Base-by-base conservation (phyloP, 192 early-diverging fungal species). In the Chytriomyces sp. region DNA sequence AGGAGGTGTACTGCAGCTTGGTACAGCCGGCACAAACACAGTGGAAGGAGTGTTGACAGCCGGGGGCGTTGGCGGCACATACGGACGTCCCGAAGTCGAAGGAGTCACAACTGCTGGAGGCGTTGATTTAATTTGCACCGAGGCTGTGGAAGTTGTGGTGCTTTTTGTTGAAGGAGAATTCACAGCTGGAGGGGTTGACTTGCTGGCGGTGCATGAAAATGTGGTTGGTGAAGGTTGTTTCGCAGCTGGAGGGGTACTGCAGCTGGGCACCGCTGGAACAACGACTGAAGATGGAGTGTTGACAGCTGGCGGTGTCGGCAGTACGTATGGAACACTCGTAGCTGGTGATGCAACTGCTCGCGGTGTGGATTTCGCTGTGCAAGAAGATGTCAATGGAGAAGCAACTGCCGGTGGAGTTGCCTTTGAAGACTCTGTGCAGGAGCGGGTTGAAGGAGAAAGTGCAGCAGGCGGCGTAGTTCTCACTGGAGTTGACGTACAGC, bases 41-140 rank as follows among this genome's bases (percentile, higher is more conserved):
- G 7, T 18, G 1, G 67, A 28, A 8, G 67, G 26, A 24, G 45
- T n/a, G 18, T 45, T 59, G 23, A 23, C 53, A n/a, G 69, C 69
- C 3, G 69, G 47, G 13, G 67, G 69, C 18, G 69, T 59, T 13
- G 69, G 69, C n/a, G 69, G 49, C 5, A 70, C 69, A 35, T 70
- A 70, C 35, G 35, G 35, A 3, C 35, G 2, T 0, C 35, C 35
- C 2, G 35, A 1, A 5, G 67, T 28, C 4, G 67, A 5, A 46
- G 67, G 67, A 18, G 67, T 68, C 35, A 46, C 46, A 46, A 16
- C 67, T 18, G 67, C 67, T n/a, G 53, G 53, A 20, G 53, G 53
- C 1, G 53, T 57, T 57, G 53, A 20, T 20, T 57, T 57, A 20
- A 20, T 2, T 35, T 35, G 35, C 0, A 35, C 35, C 35, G 35